Percentiles rank a stretch among this genome's conserved stretches.
phyloP scores from a whole-genome alignment of 2,329 filamentous ascomycete species.

The Aspergillus tamarii region DNA sequence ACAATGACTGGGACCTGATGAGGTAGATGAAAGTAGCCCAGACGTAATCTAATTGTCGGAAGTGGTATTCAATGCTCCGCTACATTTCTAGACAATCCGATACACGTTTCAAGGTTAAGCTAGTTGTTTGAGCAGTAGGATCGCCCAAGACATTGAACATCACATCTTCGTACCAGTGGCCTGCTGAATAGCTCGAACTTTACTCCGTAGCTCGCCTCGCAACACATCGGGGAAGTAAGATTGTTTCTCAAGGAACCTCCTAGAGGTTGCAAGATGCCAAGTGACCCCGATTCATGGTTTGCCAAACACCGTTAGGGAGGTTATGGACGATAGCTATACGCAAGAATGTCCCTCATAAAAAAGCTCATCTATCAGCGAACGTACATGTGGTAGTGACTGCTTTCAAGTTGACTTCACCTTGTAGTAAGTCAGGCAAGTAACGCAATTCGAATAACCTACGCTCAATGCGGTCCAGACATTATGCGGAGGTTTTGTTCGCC shows the following conservation, averaged over 20 bases:
- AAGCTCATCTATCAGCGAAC: neutral
- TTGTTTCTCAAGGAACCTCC: neutral
- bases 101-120: too few species aligned
- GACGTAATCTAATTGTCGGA: neutral
- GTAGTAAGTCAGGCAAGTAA: too few species aligned
- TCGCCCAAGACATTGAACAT: too few species aligned
- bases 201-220: neutral
- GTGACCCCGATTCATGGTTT: too few species aligned
- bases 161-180: too few species aligned
- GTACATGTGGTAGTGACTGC: neutral
- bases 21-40: neutral
- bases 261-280: neutral
- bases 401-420: neutral
- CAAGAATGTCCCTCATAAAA: neutral
- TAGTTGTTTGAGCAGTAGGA: too few species aligned
- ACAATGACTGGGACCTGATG: neutral
- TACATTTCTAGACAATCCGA: too few species aligned
- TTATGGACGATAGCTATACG: neutral
- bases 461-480: too few species aligned
- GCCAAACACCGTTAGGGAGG: neutral
- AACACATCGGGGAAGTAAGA: neutral
- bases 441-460: too few species aligned
- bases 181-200: too few species aligned
- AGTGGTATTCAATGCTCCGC: neutral
- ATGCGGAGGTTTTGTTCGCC: too few species aligned